These are phyloP conservation scores for Globisporangium spiculum DNA, from an alignment of 352 stramenopile genomes.

Conservation along the genomic window DNA sequence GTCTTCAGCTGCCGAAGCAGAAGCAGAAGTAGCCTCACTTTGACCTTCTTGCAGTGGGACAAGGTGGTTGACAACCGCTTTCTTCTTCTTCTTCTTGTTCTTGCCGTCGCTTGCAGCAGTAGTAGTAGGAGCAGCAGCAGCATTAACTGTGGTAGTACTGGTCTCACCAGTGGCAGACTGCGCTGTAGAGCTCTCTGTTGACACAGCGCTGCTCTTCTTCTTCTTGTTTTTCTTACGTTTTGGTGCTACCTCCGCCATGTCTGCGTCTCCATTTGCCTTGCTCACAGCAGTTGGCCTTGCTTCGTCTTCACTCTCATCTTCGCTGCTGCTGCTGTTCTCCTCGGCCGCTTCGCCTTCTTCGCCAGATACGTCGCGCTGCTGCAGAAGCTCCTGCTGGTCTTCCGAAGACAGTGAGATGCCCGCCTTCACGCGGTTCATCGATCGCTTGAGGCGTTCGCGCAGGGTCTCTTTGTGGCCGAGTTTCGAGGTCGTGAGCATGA, in stretches of 20 bases:
- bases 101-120: background rate
- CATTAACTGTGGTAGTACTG: background rate
- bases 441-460: slow-evolving; percentile 71
- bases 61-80: slow-evolving; percentile 26
- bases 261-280: background rate
- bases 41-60: slow-evolving; percentile 24
- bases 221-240: slow-evolving; percentile 21
- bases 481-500: slow-evolving; percentile 75
- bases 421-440: slow-evolving; percentile 73
- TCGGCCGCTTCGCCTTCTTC: slow-evolving; percentile 23
- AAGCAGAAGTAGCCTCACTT: background rate
- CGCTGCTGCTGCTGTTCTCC: slow-evolving; percentile 15
- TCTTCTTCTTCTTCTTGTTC: slow-evolving; percentile 28
- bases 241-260: background rate
- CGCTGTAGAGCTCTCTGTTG: slow-evolving; percentile 17
- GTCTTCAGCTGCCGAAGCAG: background rate
- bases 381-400: slow-evolving; percentile 56
- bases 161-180: background rate
- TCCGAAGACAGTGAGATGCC: slow-evolving; percentile 53
- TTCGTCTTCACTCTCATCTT: slow-evolving; percentile 20
- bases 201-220: slow-evolving; percentile 21
- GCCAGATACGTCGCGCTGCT: slow-evolving; percentile 27
- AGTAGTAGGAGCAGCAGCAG: background rate
- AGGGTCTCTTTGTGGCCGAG: slow-evolving; percentile 84
- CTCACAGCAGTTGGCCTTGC: background rate